Conservation (phyloP, 2,329 filamentous ascomycete genomes). For the Fusarium irregulare region DNA sequence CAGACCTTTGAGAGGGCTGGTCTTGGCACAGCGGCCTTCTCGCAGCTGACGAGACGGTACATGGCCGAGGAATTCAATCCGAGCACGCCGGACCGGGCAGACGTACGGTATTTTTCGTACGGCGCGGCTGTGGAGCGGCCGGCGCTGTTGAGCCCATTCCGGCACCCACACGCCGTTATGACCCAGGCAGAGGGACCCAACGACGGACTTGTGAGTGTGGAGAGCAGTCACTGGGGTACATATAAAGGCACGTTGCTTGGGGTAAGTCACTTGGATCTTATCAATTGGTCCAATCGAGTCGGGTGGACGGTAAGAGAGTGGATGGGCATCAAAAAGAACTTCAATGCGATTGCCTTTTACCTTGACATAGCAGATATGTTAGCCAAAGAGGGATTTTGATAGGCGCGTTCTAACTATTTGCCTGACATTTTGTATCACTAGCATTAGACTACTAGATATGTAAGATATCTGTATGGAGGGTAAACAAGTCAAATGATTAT, state of each 20-base stretch:
- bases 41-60: constrained; percentile 68
- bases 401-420: not conserved
- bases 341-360: constrained; percentile 76
- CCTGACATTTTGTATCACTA: not conserved
- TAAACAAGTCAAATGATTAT: not conserved
- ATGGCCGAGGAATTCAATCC: constrained; percentile 71
- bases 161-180: constrained; percentile 64
- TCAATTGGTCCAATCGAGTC: constrained; percentile 74
- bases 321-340: constrained; percentile 66
- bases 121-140: constrained; percentile 61
- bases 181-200: constrained; percentile 67
- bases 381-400: constrained; percentile 69
- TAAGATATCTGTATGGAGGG: constrained; percentile 1
- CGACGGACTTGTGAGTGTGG: constrained; percentile 75
- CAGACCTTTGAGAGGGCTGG: constrained; percentile 62
- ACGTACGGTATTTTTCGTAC: constrained; percentile 71
- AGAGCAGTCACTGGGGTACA: constrained; percentile 70
- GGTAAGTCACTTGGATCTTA: constrained; percentile 73
- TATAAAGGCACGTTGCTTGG: constrained; percentile 72
- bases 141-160: constrained; percentile 74
- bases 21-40: constrained; percentile 69
- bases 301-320: constrained; percentile 64
- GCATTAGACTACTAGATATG: constrained; percentile 3
- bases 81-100: constrained; percentile 62
- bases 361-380: constrained; percentile 76